phyloP scores from a whole-genome alignment of 805 yeast species.

The Kodamaea leandrae region DNA sequence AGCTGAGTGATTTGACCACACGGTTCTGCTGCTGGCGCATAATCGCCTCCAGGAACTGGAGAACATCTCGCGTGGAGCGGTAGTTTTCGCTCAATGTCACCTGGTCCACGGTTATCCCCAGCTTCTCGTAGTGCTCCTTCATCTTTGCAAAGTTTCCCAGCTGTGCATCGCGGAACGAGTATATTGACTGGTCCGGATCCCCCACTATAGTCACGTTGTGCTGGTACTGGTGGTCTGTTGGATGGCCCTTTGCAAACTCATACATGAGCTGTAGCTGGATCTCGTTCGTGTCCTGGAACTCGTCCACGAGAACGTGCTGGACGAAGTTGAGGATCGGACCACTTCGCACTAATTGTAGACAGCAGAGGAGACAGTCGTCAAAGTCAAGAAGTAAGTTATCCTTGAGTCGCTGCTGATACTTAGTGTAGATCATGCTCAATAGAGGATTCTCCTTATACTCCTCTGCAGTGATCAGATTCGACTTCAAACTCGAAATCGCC shows the following conservation, averaged over 20 bases:
- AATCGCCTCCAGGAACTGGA: conserved; percentile 59
- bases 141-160: conserved; percentile 61
- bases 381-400: conserved; percentile 60
- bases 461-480: conserved; percentile 47
- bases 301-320: conserved; percentile 83
- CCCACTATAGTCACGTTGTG: conserved; percentile 84
- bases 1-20: conserved; percentile 39
- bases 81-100: conserved; percentile 67
- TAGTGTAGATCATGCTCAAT: conserved; percentile 39
- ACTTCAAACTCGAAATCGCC: conserved; percentile 56
- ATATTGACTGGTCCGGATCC: conserved; percentile 94
- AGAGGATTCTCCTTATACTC: conserved; percentile 28
- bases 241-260: conserved; percentile 37
- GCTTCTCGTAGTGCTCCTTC: conserved; percentile 37
- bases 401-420: conserved; percentile 51
- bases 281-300: conserved; percentile 87
- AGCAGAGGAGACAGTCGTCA: conserved; percentile 71
- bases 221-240: conserved; percentile 27
- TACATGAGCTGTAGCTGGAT: conserved; percentile 72
- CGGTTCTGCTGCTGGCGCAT: conserved; percentile 61
- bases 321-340: conserved; percentile 49
- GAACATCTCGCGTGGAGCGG: conserved; percentile 69
- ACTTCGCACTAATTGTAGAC: conserved; percentile 47
- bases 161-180: conserved; percentile 82
- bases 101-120: conserved; percentile 17